Evolutionary conservation across 805 yeast species (phyloP), one percentile per base, ranked within the genome.

Genomic region (Ogataea methylovora): DNA sequence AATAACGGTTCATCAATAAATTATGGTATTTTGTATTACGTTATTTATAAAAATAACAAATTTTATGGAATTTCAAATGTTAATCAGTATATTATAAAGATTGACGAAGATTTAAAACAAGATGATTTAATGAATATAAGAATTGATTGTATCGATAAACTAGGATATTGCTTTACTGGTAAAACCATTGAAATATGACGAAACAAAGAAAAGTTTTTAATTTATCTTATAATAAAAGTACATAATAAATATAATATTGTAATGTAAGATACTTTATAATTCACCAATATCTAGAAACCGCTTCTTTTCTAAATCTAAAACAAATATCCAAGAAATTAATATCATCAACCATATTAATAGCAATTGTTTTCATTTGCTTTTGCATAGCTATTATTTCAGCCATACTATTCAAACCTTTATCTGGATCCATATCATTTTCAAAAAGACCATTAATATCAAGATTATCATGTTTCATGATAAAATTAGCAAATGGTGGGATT

Each of bases 41-140:
- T 57, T 10, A 39, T 62, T 2, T 61, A 43, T 36, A 40, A 54
- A 6, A 48, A 61, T 40, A 54, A 43, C 8, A 35, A 28, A 16
- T 58, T 63, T 35, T 43, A 35, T 2, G 60, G 63, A 10, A 38
- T 47, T 5, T 37, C 56, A 4, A 27, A 31, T 14, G 28, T 35
- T 22, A 24, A 42, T 7, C 38, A 31, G 16, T 46, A 43, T 37
- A 17, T 44, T 11, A 18, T 44, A 6, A 30, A 24, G 12, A 4
- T 21, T 17, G 32, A 29, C 13, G 17, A 19, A 13, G 25, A 32
- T 22, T 21, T 7, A 9, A 23, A 27, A 10, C 19, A 12, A 8
- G 25, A 31, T 22, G 27, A 33, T 27, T 12, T 7, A n/a, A 33
- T 29, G 30, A 40, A 34, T 14, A 33, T 51, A n/a, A 37, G 52